These are phyloP conservation scores for Stephanodiscus minutulus DNA, from an alignment of 108 stramenopile genomes.

Conservation along the genomic window DNA sequence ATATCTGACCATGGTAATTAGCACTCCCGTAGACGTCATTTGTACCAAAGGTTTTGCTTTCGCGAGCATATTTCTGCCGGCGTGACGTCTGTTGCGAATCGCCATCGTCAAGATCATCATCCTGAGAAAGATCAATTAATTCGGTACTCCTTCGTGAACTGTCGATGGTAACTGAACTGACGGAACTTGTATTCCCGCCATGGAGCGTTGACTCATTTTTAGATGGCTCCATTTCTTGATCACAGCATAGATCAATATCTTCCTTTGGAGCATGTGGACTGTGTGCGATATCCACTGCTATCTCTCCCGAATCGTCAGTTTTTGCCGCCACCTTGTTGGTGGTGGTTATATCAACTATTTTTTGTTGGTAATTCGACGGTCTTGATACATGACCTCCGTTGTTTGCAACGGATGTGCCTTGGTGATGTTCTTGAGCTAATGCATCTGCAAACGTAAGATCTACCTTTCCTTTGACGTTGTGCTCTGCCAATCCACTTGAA, in stretches of 20 bases:
- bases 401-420: neutral
- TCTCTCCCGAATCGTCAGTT: neutral
- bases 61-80: neutral
- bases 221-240: neutral
- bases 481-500: neutral
- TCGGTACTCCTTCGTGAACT: neutral
- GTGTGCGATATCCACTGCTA: neutral
- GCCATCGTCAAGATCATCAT: slow-evolving; percentile 6
- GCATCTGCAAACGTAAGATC: neutral
- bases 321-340: neutral
- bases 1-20: too few species aligned
- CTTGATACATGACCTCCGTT: neutral
- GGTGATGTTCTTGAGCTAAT: neutral
- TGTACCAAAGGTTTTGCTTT: neutral
- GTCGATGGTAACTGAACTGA: neutral
- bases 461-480: neutral
- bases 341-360: neutral
- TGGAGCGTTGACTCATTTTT: neutral
- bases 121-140: neutral
- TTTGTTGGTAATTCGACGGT: neutral
- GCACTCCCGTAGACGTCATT: neutral
- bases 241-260: slow-evolving; percentile 1
- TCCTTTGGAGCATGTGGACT: neutral
- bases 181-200: neutral
- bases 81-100: neutral